Evolutionary conservation across 768 basidiomycete genomes (phyloP).

Genomic region (Porphyrellus cyaneotinctus): DNA sequence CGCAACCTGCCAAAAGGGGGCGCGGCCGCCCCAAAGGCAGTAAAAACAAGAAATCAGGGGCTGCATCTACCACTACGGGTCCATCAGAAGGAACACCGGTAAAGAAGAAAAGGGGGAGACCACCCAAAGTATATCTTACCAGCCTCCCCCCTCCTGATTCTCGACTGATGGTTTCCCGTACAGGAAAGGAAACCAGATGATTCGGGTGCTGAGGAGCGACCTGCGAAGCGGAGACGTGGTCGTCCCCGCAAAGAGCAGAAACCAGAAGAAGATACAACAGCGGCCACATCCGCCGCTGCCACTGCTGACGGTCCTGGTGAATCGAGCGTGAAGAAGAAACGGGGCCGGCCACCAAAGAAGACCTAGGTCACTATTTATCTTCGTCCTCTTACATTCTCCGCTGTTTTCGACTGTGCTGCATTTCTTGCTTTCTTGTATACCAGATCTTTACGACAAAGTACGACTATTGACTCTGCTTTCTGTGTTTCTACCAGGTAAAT

Average conservation of each 20-base stretch:
- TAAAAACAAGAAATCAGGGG: slow-evolving; percentile 61
- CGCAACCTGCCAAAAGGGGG: slow-evolving; percentile 60
- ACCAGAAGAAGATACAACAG: slow-evolving; percentile 38
- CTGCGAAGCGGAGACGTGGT: slow-evolving; percentile 65
- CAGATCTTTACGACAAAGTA: slow-evolving; percentile 32
- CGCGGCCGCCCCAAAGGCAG: slow-evolving; percentile 89
- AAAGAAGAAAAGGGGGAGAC: slow-evolving; percentile 49
- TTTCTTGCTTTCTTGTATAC: slow-evolving; percentile 36
- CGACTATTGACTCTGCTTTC: slow-evolving; percentile 34
- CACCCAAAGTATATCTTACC: slow-evolving; percentile 42
- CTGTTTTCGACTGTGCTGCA: slow-evolving; percentile 25
- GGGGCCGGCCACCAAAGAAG: slow-evolving; percentile 64
- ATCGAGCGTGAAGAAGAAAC: slow-evolving; percentile 59
- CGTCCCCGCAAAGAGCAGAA: slow-evolving; percentile 68
- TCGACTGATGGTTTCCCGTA: slow-evolving; percentile 9
- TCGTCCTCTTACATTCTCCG: slow-evolving; percentile 10
- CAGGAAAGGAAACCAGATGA: slow-evolving; percentile 37
- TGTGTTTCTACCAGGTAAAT: slow-evolving; percentile 33
- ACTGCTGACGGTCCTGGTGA: slow-evolving; percentile 43
- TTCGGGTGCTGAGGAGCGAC: slow-evolving; percentile 50
- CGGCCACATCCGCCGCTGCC: slow-evolving; percentile 24
- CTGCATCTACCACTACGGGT: slow-evolving; percentile 26
- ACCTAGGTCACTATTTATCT: slow-evolving; percentile 13
- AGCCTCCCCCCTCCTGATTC: slow-evolving; percentile 19
- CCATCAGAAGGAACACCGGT: slow-evolving; percentile 27